Evolutionary conservation across 805 yeast species (phyloP).

Genomic region (Kluyveromyces nonfermentans): DNA sequence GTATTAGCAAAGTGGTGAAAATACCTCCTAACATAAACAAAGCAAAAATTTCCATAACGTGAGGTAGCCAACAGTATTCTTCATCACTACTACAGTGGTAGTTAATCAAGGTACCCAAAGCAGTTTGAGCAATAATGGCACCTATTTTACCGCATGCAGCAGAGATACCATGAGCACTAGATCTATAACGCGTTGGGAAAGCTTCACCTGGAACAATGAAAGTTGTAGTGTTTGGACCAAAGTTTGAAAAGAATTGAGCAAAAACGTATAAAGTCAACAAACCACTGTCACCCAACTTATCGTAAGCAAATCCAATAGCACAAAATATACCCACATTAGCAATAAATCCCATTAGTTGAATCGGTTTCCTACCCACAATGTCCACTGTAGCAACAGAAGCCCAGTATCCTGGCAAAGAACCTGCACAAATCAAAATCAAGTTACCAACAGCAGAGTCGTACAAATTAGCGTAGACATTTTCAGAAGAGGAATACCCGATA

Average conservation of each 20-base stretch:
- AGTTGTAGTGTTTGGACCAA: conserved; percentile 90
- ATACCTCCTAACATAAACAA: conserved; percentile 82
- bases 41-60: conserved; percentile 90
- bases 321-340: conserved; percentile 65
- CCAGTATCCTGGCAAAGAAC: conserved; percentile 95
- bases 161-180: conserved; percentile 90
- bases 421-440: conserved; percentile 87
- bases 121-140: conserved; percentile 85
- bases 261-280: conserved; percentile 68
- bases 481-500: conserved; percentile 71
- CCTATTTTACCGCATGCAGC: conserved; percentile 91
- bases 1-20: conserved; percentile 55
- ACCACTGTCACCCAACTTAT: conserved; percentile 57
- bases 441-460: conserved; percentile 85
- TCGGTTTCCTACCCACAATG: conserved; percentile 72
- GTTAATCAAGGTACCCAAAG: conserved; percentile 73
- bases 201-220: conserved; percentile 86
- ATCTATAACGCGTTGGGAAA: conserved; percentile 92
- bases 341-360: conserved; percentile 69
- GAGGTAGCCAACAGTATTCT: conserved; percentile 73
- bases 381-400: conserved; percentile 71
- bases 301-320: conserved; percentile 75
- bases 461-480: conserved; percentile 59
- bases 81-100: conserved; percentile 54
- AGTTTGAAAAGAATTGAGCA: conserved; percentile 81